Conservation (phyloP, 139 green algal genomes). For the Gonium pectorale region DNA sequence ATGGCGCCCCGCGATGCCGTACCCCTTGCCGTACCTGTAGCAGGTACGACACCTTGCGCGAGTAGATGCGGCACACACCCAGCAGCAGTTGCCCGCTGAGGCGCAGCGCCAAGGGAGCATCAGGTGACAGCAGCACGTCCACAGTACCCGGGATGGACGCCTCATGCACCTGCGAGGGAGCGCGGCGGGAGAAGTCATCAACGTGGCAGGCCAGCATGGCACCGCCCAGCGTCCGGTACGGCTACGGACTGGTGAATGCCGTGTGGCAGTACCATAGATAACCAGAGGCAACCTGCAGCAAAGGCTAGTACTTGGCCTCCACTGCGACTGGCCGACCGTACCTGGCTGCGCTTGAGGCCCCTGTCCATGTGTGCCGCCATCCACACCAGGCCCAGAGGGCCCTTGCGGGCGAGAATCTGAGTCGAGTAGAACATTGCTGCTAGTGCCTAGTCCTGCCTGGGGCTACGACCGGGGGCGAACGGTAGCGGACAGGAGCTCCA, state of each 20-base stretch:
- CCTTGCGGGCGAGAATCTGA: slow-evolving; percentile 92
- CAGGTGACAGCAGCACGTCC: slow-evolving; percentile 95
- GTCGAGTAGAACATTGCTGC: slow-evolving; percentile 89
- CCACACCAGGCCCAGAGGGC: slow-evolving; percentile 94
- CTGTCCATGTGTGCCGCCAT: slow-evolving; percentile 94
- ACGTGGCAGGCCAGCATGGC: too few relatives aligned
- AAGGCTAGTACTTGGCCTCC: too few relatives aligned
- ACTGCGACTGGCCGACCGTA: too few relatives aligned
- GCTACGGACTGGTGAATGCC: background rate
- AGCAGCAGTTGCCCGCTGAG: slow-evolving; percentile 96
- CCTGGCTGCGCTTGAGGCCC: slow-evolving; percentile 86
- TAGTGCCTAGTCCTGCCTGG: too few relatives aligned
- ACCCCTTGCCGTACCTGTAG: slow-evolving; percentile 58
- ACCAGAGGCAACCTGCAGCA: background rate
- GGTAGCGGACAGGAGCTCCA: too few relatives aligned
- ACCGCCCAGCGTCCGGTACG: too few relatives aligned
- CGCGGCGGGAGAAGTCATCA: too few relatives aligned
- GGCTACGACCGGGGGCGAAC: too few relatives aligned
- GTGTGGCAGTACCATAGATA: background rate
- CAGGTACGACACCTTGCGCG: slow-evolving; percentile 83
- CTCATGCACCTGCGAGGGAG: slow-evolving; percentile 52
- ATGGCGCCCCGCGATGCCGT: too few relatives aligned
- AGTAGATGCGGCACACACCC: slow-evolving; percentile 94
- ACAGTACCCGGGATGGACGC: slow-evolving; percentile 64
- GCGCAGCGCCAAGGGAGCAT: slow-evolving; percentile 93